These are phyloP conservation scores for Globisporangium cystogenes DNA, from an alignment of 352 stramenopile species.

Conservation along the genomic window DNA sequence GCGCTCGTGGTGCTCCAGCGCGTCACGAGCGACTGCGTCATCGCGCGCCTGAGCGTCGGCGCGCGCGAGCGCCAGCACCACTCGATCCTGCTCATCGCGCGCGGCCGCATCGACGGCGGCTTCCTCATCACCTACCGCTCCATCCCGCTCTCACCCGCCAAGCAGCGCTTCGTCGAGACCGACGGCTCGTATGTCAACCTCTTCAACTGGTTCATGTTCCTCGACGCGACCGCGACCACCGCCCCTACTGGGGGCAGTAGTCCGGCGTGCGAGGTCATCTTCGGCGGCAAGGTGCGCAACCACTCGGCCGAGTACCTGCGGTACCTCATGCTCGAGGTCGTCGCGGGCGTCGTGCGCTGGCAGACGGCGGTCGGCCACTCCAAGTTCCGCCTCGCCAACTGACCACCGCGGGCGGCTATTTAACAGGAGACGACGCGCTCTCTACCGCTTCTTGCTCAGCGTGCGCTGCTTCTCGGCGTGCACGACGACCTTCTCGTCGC, in stretches of 20 bases:
- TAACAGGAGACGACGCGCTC: constrained; percentile 1
- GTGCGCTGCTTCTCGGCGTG: constrained; percentile 96
- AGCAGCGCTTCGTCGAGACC: constrained; percentile 32
- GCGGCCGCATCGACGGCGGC: constrained; percentile 50
- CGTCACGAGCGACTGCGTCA: constrained; percentile 54
- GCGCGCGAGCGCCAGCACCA: constrained; percentile 29
- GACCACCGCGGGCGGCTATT: background rate
- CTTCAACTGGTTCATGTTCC: constrained; percentile 78
- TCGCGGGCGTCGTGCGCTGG: constrained; percentile 57
- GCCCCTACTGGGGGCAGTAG: background rate
- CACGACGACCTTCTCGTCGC: constrained; percentile 94
- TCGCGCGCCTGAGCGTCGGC: constrained; percentile 44
- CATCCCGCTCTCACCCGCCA: constrained; percentile 38
- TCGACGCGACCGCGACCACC: constrained; percentile 22
- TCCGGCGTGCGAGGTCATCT: constrained; percentile 53
- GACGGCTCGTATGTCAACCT: constrained; percentile 57
- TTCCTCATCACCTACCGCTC: constrained; percentile 69
- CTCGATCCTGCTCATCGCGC: constrained; percentile 52
- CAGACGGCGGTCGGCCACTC: constrained; percentile 57
- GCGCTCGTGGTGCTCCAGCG: constrained; percentile 48
- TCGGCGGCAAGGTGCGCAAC: constrained; percentile 50
- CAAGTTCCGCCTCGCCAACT: constrained; percentile 34
- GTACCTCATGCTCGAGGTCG: constrained; percentile 62
- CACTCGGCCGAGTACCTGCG: constrained; percentile 46
- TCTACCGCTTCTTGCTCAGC: constrained; percentile 74